Evolutionary conservation across 306 rosid species (phyloP), one percentile per base, ranked within the genome.

Genomic region (Vicia faba): DNA sequence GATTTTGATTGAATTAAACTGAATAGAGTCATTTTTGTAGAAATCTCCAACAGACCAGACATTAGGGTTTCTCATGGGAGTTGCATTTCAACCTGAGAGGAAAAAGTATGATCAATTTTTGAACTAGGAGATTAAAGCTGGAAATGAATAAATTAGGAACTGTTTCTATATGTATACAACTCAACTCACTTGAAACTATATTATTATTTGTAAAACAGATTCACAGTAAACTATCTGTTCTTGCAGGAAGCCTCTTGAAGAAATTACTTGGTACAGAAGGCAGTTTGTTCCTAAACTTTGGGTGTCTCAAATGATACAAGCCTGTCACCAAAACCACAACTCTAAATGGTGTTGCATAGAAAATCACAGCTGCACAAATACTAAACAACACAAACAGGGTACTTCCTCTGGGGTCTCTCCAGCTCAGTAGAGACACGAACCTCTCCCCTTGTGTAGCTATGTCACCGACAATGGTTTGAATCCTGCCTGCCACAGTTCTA

Each of bases 381-480:
- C 96, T 69, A 57, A 91, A 86, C 62, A 84, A 18, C 15, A 83
- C 69, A 68, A 85, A 91, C 33, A 91, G 64, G 70, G 87, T 75
- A 9, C 89, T 86, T 51, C 91, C 97, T 74, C 95, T 85, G 0
- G 91, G 83, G 59, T 91, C 97, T 81, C 96, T 86, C 96, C 96
- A 88, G 44, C 91, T 88, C 40, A 88, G 75, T 11, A 91, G 66
- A 49, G 91, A 86, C 63, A 83, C 88, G 71, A 88, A 60, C 26
- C 96, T 87, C 86, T 91, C 96, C 13, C 96, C 97, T n/a, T 86
- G 97, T 14, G 95, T 87, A 26, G 96, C 96, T 39, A 91, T 82
- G 80, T 91, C 96, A 5, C 97, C 97, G 11, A 88, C 97, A 11
- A 91, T 78, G 0, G 93, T 88, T 39, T 91, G 97, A 64, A 88